These are phyloP conservation scores for Agrocybe praecox DNA, from an alignment of 768 basidiomycete genomes.

Conservation along the genomic window DNA sequence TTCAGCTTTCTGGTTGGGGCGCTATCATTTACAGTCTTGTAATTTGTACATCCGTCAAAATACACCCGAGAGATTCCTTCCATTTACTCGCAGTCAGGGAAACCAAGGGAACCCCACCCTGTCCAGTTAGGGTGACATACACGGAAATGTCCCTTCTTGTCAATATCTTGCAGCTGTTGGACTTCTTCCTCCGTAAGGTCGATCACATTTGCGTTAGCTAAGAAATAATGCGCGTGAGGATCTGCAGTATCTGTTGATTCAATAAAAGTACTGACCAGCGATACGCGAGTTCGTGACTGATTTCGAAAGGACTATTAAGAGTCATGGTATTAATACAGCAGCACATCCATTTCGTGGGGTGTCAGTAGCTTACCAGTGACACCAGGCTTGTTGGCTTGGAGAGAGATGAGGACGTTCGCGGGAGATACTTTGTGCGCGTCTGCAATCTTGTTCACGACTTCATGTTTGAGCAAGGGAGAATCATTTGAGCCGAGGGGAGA, in stretches of 20 bases:
- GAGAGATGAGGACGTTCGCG: conserved; percentile 70
- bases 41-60: neutral
- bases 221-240: neutral
- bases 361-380: conserved; percentile 44
- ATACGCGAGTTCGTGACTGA: conserved; percentile 75
- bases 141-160: conserved; percentile 65
- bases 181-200: conserved; percentile 67
- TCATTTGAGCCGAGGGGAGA: conserved; percentile 77
- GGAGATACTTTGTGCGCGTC: conserved; percentile 58
- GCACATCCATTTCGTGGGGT: neutral
- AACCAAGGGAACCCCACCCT: conserved; percentile 63
- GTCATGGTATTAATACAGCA: neutral
- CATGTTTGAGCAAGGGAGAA: conserved; percentile 66
- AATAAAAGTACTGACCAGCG: conserved; percentile 36
- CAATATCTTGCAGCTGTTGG: conserved; percentile 54
- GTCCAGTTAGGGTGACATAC: conserved; percentile 68
- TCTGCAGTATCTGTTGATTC: neutral
- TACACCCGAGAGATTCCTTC: neutral
- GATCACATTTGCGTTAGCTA: conserved; percentile 62
- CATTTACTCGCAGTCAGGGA: conserved; percentile 50
- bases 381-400: conserved; percentile 69
- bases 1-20: no score
- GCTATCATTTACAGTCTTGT: no score
- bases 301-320: conserved; percentile 62
- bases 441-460: conserved; percentile 62